Conservation (phyloP, 129 eudicot genomes). For the Tagetes erecta region DNA sequence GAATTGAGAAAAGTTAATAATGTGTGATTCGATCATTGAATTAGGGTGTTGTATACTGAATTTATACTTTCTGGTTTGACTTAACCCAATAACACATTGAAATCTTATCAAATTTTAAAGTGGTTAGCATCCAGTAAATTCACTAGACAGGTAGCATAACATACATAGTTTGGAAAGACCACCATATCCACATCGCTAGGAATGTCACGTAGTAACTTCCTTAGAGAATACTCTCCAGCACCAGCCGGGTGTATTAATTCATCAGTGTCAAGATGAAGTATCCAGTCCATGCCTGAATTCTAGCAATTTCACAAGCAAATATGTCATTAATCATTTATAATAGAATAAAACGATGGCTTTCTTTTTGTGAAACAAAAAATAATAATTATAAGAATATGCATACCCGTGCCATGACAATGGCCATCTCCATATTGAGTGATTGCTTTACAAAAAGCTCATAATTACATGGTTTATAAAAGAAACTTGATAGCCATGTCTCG, state of each 20-base stretch:
- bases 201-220: constrained; percentile 77
- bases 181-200: constrained; percentile 93
- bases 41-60: background rate
- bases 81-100: background rate
- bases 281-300: constrained; percentile 95
- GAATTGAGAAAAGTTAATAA: background rate
- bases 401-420: constrained; percentile 99
- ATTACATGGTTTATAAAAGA: constrained; percentile 96
- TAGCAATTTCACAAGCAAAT: constrained; percentile 35
- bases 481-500: constrained; percentile 95
- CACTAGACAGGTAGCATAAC: constrained; percentile 32
- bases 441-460: constrained; percentile 95
- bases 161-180: constrained; percentile 91
- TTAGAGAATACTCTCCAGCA: constrained; percentile 80
- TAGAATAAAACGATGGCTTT: background rate
- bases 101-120: background rate
- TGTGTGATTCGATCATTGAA: background rate
- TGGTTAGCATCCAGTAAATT: constrained; percentile 6
- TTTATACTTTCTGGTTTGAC: background rate
- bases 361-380: background rate
- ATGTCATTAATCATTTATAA: background rate
- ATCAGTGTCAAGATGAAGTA: constrained; percentile 97
- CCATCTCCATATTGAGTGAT: constrained; percentile 98
- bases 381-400: constrained; percentile 7
- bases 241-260: constrained; percentile 96